A percentile compares a stretch with the other conserved stretches of the same genome.
phyloP scores from a whole-genome alignment of 768 basidiomycete genomes.

The Pholiota microspora region DNA sequence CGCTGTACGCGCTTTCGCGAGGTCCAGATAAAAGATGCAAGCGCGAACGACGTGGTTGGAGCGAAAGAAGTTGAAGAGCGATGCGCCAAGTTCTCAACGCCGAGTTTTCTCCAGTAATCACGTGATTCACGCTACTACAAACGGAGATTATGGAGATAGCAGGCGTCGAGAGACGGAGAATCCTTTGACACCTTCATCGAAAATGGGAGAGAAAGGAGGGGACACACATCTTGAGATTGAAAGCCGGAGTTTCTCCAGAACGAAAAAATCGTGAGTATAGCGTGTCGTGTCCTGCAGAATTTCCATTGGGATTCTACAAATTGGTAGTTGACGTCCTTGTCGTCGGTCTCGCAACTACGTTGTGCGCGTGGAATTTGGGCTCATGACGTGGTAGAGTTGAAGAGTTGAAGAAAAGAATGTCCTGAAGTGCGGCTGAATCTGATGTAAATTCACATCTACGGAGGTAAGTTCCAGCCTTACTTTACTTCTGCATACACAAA shows the following conservation, averaged over 20 bases:
- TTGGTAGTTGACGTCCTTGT: too few relatives aligned
- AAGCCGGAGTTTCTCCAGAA: slow-evolving; percentile 13
- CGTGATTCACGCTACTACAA: slow-evolving; percentile 9
- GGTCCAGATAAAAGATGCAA: not conserved
- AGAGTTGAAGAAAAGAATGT: too few relatives aligned
- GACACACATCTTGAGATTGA: slow-evolving; percentile 2
- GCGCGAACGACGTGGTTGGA: not conserved
- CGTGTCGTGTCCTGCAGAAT: not conserved
- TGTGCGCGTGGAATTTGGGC: too few relatives aligned
- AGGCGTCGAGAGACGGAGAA: not conserved
- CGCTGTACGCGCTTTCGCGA: not conserved
- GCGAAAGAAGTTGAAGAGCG: slow-evolving; percentile 3
- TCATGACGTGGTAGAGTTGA: too few relatives aligned
- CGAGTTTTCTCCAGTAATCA: slow-evolving; percentile 17
- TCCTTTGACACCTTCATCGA: slow-evolving; percentile 1
- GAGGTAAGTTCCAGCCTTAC: not conserved
- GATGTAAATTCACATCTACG: not conserved
- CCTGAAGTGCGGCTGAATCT: not conserved
- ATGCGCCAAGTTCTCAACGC: slow-evolving; percentile 4
- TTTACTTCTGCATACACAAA: not conserved
- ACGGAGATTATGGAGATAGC: slow-evolving; percentile 21
- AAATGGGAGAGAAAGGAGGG: not conserved
- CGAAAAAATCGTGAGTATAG: not conserved
- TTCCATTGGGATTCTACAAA: not conserved
- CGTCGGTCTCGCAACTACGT: too few relatives aligned